Base-by-base conservation (phyloP, 306 rosid genomes). In the Dryas alaskensis region DNA sequence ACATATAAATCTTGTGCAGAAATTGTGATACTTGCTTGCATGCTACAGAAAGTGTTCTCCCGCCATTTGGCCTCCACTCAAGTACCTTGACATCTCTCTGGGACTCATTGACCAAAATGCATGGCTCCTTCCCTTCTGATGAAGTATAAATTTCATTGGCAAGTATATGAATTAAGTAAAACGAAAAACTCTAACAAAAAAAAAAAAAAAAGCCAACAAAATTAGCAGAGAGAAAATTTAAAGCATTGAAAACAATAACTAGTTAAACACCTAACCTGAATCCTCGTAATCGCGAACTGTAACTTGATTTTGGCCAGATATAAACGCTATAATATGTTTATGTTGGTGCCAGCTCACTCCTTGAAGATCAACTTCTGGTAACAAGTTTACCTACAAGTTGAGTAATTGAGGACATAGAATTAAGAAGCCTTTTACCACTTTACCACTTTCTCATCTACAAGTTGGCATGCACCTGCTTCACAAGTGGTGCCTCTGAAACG, bases 31-130 rank as follows among this genome's bases (percentile, higher is more conserved):
- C 97, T 86, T 87, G 86, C 98, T 89, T 93, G 96, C 98, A 88
- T 75, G 92, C 94, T 61, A 91, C 84, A 11, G 96, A 79, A 40
- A 91, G 83, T 83, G 84, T 83, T 83, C 93, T 83, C 68, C 98
- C 96, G 14, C 92, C 90, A 69, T 88, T 89, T 48, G 96, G 97
- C 83, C 98, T 89, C 98, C 98, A 93, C 83, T 93, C 97, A 9
- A 93, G 87, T 51, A 87, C 89, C 78, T 74, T 84, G 69, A 91
- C 90, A 70, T 86, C 90, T 75, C 86, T 83, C 76, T 91, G 98
- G 12, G 83, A 84, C 73, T 93, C 98, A 9, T 82, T 89, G 40
- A 78, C 72, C 89, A 92, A 85, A 63, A 86, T 80, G 83, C 86
- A 89, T 4, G 88, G 88, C 50, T 93, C 98, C 84, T 91, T 93